phyloP scores from a whole-genome alignment of 495 filamentous ascomycete genomes.

The Tuber borchii region DNA sequence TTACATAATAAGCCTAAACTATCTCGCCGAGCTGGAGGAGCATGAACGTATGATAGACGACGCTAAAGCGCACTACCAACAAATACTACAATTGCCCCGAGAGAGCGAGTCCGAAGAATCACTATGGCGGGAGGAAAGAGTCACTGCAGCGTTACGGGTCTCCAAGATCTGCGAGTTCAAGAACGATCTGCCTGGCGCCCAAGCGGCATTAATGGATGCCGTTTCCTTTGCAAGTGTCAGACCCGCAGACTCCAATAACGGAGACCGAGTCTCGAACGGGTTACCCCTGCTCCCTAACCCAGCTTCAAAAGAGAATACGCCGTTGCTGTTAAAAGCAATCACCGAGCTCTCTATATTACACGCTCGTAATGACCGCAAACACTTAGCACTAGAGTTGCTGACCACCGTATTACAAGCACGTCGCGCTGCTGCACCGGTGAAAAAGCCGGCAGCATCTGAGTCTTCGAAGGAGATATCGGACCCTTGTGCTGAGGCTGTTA shows the following conservation, averaged over 20 bases:
- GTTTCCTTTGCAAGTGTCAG: slow-evolving; percentile 4
- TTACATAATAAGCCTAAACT: background rate
- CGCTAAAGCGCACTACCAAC: slow-evolving; percentile 8
- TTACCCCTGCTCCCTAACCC: slow-evolving; percentile 5
- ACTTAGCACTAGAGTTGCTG: slow-evolving; percentile 71
- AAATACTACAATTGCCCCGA: slow-evolving; percentile 4
- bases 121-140: slow-evolving; percentile 4
- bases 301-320: slow-evolving; percentile 38
- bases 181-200: slow-evolving; percentile 8
- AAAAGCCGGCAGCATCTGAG: slow-evolving; percentile 54
- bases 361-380: slow-evolving; percentile 58
- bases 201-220: slow-evolving; percentile 16
- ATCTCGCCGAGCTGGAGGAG: slow-evolving; percentile 22
- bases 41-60: background rate
- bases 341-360: slow-evolving; percentile 72
- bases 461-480: slow-evolving; percentile 51
- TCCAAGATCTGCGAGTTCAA: slow-evolving; percentile 21
- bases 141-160: slow-evolving; percentile 21
- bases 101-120: background rate
- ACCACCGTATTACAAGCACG: slow-evolving; percentile 76
- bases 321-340: slow-evolving; percentile 64
- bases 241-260: background rate
- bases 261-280: background rate
- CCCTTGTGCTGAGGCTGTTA: slow-evolving; percentile 71
- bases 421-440: slow-evolving; percentile 30